These are phyloP conservation scores for Nakaseomyces uthaithaninus DNA, from an alignment of 1,139 yeast genomes.

Conservation along the genomic window DNA sequence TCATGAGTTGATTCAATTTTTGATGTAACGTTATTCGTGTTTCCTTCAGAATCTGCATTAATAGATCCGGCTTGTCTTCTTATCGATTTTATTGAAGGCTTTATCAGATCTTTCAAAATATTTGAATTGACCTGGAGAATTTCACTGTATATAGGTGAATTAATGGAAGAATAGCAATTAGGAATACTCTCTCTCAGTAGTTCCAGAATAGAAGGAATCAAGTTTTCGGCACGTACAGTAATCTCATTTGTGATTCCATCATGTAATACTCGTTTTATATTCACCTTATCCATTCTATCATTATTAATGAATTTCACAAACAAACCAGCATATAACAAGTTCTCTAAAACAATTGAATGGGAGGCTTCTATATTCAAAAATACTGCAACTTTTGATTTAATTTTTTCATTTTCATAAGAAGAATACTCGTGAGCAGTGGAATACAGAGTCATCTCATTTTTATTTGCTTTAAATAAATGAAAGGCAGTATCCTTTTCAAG, in stretches of 20 bases:
- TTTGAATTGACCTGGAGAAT: conserved; percentile 10
- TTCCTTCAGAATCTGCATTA: neutral
- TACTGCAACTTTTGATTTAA: conserved; percentile 55
- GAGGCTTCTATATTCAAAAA: conserved; percentile 49
- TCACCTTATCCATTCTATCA: conserved; percentile 22
- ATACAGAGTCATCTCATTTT: conserved; percentile 45
- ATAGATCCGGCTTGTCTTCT: conserved; percentile 4
- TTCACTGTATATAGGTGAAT: conserved; percentile 14
- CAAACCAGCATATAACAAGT: conserved; percentile 41
- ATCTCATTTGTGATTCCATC: conserved; percentile 12
- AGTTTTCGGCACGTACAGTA: conserved; percentile 12
- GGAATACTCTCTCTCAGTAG: conserved; percentile 13
- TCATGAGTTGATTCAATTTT: conserved; percentile 12
- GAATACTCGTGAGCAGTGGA: conserved; percentile 72
- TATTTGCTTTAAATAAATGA: conserved; percentile 56
- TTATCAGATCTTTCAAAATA: conserved; percentile 9
- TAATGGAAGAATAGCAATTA: conserved; percentile 14
- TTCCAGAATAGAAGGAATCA: conserved; percentile 15
- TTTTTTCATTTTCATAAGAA: conserved; percentile 50
- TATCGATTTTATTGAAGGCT: conserved; percentile 4
- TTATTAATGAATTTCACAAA: conserved; percentile 36
- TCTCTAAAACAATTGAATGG: conserved; percentile 31
- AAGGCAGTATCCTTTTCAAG: conserved; percentile 76
- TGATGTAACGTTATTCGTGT: neutral
- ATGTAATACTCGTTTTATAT: conserved; percentile 14